Evolutionary conservation across 2,329 filamentous ascomycete species (phyloP).

Genomic region (Curvularia lunata): DNA sequence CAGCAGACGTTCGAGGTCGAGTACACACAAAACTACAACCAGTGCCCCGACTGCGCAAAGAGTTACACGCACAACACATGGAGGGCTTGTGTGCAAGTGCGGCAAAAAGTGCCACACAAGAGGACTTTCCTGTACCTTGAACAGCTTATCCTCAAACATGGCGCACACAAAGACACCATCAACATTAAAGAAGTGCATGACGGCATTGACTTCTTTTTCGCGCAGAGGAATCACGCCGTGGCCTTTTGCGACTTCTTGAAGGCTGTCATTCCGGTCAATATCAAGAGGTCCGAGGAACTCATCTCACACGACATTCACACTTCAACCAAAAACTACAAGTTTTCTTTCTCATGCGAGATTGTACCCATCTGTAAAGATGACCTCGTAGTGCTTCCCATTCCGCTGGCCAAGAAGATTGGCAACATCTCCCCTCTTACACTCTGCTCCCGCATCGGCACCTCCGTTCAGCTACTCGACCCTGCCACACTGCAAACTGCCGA

Average conservation of each 20-base stretch:
- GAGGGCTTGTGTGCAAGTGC: constrained; percentile 90
- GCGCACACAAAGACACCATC: constrained; percentile 80
- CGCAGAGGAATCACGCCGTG: constrained; percentile 86
- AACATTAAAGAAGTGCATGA: constrained; percentile 98
- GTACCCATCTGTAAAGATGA: constrained; percentile 98
- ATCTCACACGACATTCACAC: constrained; percentile 95
- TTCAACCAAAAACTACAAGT: constrained; percentile 90
- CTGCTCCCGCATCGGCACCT: constrained; percentile 87
- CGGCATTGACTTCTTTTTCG: constrained; percentile 95
- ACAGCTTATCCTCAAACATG: constrained; percentile 94
- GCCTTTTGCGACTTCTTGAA: constrained; percentile 90
- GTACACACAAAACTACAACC: constrained; percentile 88
- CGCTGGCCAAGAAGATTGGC: constrained; percentile 82
- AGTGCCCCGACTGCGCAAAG: constrained; percentile 88
- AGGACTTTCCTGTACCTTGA: constrained; percentile 83
- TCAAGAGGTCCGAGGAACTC: constrained; percentile 87
- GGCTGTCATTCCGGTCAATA: constrained; percentile 77
- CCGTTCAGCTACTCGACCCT: constrained; percentile 88
- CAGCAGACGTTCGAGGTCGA: constrained; percentile 96
- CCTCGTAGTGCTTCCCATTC: constrained; percentile 88
- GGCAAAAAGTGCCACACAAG: constrained; percentile 97
- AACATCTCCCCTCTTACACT: constrained; percentile 88
- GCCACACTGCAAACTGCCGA: constrained; percentile 91
- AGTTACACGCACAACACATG: constrained; percentile 96
- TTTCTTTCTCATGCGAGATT: constrained; percentile 85